Conservation (phyloP, 768 basidiomycete species). For the Rhodotorula kratochvilovae region DNA sequence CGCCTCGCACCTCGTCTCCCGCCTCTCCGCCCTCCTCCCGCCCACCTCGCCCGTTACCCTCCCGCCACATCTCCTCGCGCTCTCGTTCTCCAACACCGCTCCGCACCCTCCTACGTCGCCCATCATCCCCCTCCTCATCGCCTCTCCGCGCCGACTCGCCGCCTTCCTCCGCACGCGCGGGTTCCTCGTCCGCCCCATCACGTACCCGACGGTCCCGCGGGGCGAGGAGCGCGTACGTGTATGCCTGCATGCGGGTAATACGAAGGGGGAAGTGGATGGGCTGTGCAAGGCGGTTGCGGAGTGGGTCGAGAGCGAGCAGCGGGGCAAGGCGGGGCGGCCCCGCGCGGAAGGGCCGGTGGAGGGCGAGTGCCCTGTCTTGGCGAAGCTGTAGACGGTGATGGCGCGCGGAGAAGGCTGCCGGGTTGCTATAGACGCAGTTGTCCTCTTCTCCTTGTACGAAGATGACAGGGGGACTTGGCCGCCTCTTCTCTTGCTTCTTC, state of each 20-base stretch:
- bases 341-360: too few relatives aligned
- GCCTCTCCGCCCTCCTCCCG: conserved; percentile 46
- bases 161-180: conserved; percentile 55
- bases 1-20: conserved; percentile 13
- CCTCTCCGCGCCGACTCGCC: conserved; percentile 69
- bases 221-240: conserved; percentile 78
- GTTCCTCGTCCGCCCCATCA: conserved; percentile 49
- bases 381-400: neutral
- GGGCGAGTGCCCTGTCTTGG: neutral
- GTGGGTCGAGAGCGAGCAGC: conserved; percentile 41
- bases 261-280: conserved; percentile 58
- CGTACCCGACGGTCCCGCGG: conserved; percentile 76
- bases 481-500: too few relatives aligned
- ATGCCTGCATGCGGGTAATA: conserved; percentile 80
- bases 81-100: neutral
- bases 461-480: too few relatives aligned
- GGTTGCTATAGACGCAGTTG: too few relatives aligned
- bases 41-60: conserved; percentile 46
- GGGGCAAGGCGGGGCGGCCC: neutral
- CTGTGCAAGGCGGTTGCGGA: conserved; percentile 54
- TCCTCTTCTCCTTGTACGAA: too few relatives aligned
- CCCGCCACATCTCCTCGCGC: conserved; percentile 49
- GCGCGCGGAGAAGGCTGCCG: too few relatives aligned
- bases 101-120: conserved; percentile 54
- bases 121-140: conserved; percentile 78